phyloP scores from a whole-genome alignment of 768 basidiomycete species.

The Multifurca ochricompacta region DNA sequence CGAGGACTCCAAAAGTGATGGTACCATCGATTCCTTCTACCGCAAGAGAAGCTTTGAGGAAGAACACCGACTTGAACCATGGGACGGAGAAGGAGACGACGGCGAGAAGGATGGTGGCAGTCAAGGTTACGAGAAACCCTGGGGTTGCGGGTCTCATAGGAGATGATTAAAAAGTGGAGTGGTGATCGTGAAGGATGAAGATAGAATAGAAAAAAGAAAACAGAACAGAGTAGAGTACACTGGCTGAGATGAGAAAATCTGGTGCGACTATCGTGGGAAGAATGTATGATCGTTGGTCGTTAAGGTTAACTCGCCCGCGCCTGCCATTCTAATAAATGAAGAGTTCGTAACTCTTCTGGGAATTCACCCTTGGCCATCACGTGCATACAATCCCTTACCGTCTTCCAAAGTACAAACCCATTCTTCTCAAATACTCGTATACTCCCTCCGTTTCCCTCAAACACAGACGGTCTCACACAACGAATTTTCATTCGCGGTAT shows the following conservation, averaged over 20 bases:
- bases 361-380: conserved; percentile 32
- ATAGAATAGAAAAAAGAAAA: too few species aligned
- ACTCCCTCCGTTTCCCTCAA: conserved; percentile 51
- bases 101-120: conserved; percentile 72
- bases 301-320: too few species aligned
- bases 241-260: too few species aligned
- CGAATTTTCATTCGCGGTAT: conserved; percentile 56
- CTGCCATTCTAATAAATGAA: conserved; percentile 24
- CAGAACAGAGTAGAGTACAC: too few species aligned
- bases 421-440: conserved; percentile 60
- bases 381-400: conserved; percentile 32
- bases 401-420: conserved; percentile 40
- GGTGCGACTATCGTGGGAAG: background rate
- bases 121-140: conserved; percentile 75
- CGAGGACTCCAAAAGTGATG: conserved; percentile 82
- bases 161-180: conserved; percentile 47
- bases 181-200: too few species aligned
- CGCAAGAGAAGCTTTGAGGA: conserved; percentile 67
- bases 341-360: conserved; percentile 15
- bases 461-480: conserved; percentile 37
- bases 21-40: conserved; percentile 42
- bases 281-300: too few species aligned
- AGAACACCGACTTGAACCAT: conserved; percentile 79
- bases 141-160: conserved; percentile 80
- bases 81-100: conserved; percentile 90